These are phyloP conservation scores for Amanita rubescens DNA, from an alignment of 768 basidiomycete species.

Conservation along the genomic window DNA sequence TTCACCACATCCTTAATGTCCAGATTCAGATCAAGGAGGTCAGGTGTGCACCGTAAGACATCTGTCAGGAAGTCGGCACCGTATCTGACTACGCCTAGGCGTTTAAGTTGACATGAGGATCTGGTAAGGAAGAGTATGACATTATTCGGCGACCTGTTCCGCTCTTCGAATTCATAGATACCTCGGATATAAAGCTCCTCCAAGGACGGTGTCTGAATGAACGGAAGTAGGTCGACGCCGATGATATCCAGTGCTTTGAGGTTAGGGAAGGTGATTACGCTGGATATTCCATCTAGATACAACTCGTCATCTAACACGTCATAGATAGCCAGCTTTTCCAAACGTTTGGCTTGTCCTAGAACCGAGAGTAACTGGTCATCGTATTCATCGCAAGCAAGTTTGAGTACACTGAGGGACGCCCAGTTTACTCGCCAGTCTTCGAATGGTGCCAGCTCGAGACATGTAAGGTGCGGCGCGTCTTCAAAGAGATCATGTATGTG, in stretches of 20 bases:
- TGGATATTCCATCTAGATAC: neutral
- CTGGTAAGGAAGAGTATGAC: neutral
- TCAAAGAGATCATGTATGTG: neutral
- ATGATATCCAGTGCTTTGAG: neutral
- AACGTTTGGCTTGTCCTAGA: neutral
- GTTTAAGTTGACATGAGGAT: neutral
- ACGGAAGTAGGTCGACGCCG: neutral
- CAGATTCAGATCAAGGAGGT: slow-evolving; percentile 1
- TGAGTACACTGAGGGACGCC: neutral
- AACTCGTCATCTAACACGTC: neutral
- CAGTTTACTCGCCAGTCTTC: neutral
- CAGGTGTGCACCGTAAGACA: neutral
- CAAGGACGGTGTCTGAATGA: neutral
- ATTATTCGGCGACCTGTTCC: neutral
- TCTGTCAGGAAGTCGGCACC: neutral
- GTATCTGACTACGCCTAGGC: neutral
- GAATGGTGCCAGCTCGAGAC: neutral
- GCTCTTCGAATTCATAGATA: neutral
- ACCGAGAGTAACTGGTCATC: neutral
- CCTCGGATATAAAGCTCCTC: slow-evolving; percentile 2
- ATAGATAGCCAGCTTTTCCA: slow-evolving; percentile 1
- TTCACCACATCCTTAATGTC: neutral
- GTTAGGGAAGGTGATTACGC: neutral
- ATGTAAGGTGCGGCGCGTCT: neutral
- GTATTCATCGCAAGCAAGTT: neutral